A percentile compares a stretch with the other conserved stretches of the same genome.
Evolutionary conservation across 441 rosid species (phyloP).

Genomic region (Jatropha multifida): DNA sequence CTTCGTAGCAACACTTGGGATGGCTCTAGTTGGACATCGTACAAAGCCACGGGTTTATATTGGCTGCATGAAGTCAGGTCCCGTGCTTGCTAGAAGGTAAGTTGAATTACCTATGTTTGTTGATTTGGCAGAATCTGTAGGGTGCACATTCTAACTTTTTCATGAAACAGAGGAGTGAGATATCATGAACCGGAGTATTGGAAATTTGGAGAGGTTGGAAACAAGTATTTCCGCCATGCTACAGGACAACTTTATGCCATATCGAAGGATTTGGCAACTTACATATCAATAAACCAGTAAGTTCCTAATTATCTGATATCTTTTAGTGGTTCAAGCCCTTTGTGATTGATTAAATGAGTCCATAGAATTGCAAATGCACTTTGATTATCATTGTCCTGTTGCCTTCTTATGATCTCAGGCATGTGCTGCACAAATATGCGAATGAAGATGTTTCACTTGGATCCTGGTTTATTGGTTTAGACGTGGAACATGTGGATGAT

Average conservation of each 20-base stretch:
- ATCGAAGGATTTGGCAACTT: constrained; percentile 76
- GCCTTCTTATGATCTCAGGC: constrained; percentile 37
- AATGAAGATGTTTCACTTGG: constrained; percentile 90
- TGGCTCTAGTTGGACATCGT: constrained; percentile 43
- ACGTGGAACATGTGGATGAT: constrained; percentile 75
- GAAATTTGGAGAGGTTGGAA: constrained; percentile 82
- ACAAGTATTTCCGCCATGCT: constrained; percentile 87
- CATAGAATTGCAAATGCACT: background rate
- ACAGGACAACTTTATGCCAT: constrained; percentile 85
- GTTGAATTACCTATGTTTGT: constrained; percentile 19
- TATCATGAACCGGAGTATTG: constrained; percentile 90
- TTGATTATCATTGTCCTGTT: background rate
- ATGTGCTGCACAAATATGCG: constrained; percentile 71
- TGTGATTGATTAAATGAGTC: background rate
- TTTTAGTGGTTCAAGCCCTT: background rate
- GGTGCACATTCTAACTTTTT: constrained; percentile 15
- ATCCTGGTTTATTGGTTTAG: constrained; percentile 85
- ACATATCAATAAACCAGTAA: constrained; percentile 72
- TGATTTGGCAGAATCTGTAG: background rate
- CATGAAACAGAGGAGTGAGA: constrained; percentile 61
- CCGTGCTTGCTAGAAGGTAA: constrained; percentile 72
- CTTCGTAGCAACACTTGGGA: constrained; percentile 54
- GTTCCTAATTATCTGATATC: constrained; percentile 19
- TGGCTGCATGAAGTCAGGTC: constrained; percentile 96
- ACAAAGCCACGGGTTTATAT: constrained; percentile 55